Evolutionary conservation across 495 filamentous ascomycete genomes (phyloP), one percentile per base, ranked within the genome.

Genomic region (Apiosordaria backusii): DNA sequence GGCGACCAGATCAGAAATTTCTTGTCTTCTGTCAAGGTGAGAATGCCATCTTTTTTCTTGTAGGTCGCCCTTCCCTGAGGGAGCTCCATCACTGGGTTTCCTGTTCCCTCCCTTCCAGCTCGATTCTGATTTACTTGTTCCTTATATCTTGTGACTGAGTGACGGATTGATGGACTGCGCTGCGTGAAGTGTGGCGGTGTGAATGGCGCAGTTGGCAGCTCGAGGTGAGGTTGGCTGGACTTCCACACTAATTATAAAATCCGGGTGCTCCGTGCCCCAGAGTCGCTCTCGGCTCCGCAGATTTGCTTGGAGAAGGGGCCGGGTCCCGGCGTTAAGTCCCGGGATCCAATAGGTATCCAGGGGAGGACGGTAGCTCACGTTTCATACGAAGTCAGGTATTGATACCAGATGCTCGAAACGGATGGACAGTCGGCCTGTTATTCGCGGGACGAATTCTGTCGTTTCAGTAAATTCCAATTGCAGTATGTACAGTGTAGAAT

Each of bases 31-130:
- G 89, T 83, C 60, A 97, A 80, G 57, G 84, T 84, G 73, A 99
- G 82, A 70, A 84, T 86, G 74, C 95, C 95, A 82, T 97, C 92
- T 80, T 94, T 93, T 83, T 99, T 99, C 81, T 97, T 98, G 84
- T 94, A 97, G 62, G 87, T 83, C 65, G 92, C 89, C 66, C 85
- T 84, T 72, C 87, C 91, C 76, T 84, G 86, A 62, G 85, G 85
- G 75, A 88, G 18, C 52, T 64, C 65, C 73, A 72, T 75, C 62
- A 21, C 61, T 66, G 58, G 65, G n/a, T 15, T 4, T 2, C 35
- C 10, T 2, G 16, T 15, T 45, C 9, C 35, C 35, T 45, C 35
- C 5, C 35, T 45, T 7, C 35, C 35, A 45, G 16, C 35, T 45
- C 13, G 35, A 45, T 15, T 45, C 13, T 45, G 35, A 15, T 2